These are phyloP conservation scores for Pelargonium nanum DNA, from an alignment of 345 rosid species.

Conservation along the genomic window DNA sequence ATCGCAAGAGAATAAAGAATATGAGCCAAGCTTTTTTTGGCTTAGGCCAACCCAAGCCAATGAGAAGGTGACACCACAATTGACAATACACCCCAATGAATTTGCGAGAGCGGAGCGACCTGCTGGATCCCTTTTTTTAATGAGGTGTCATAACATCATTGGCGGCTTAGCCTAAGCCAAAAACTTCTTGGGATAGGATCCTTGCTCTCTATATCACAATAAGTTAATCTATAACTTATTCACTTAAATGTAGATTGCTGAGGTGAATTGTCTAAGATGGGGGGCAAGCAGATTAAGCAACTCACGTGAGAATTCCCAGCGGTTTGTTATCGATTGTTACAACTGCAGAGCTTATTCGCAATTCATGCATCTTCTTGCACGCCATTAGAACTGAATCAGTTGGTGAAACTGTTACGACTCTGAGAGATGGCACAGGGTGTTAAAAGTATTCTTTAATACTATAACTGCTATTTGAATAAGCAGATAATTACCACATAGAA, in stretches of 20 bases:
- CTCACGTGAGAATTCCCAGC: constrained; percentile 86
- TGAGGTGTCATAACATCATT: no score
- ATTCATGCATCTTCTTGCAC: constrained; percentile 83
- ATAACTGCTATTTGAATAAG: neutral
- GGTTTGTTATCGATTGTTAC: constrained; percentile 71
- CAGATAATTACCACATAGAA: constrained; percentile 5
- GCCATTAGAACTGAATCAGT: constrained; percentile 65
- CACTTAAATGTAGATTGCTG: no score
- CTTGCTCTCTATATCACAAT: no score
- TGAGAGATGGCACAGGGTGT: constrained; percentile 27
- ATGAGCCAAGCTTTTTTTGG: no score
- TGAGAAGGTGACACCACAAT: no score
- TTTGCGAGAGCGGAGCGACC: no score
- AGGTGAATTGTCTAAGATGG: neutral
- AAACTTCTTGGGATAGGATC: no score
- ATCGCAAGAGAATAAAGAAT: neutral
- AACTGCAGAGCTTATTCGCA: constrained; percentile 56
- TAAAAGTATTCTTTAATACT: constrained; percentile 8
- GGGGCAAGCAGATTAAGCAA: constrained; percentile 5
- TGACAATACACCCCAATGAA: no score
- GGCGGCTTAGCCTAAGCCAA: no score
- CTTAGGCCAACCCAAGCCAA: no score
- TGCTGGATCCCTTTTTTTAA: no score
- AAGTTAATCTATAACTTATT: no score
- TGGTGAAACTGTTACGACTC: constrained; percentile 74